Conservation (phyloP, 805 yeast species). For the Kurtzmaniella cleridarum region DNA sequence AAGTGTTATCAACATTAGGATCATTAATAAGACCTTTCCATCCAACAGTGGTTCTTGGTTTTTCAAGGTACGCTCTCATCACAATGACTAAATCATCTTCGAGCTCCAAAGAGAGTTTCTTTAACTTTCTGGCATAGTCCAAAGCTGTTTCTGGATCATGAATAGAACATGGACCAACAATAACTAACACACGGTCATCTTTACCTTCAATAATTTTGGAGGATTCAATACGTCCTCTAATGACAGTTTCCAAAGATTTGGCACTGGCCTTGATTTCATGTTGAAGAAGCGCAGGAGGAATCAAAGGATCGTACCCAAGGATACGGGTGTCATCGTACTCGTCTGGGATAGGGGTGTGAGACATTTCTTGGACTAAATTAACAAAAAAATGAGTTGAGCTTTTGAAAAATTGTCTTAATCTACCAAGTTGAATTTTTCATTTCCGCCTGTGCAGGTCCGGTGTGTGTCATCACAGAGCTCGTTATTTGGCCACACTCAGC, state of each 20-base stretch:
- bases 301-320: constrained; percentile 88
- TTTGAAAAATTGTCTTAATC: not conserved
- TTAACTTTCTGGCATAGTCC: constrained; percentile 75
- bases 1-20: constrained; percentile 89
- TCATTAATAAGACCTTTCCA: constrained; percentile 98
- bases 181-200: constrained; percentile 80
- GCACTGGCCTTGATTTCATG: constrained; percentile 70
- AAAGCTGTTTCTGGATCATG: constrained; percentile 88
- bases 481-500: no score
- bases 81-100: constrained; percentile 73
- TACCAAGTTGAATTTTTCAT: no score
- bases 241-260: constrained; percentile 55
- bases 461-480: no score
- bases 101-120: constrained; percentile 62
- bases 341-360: constrained; percentile 50
- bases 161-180: constrained; percentile 96
- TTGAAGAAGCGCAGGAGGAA: constrained; percentile 87
- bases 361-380: constrained; percentile 14
- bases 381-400: not conserved
- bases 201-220: constrained; percentile 65
- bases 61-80: constrained; percentile 97
- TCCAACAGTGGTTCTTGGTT: constrained; percentile 98
- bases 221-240: constrained; percentile 74
- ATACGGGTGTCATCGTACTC: constrained; percentile 75
- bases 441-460: no score